phyloP scores from a whole-genome alignment of 2,329 filamentous ascomycete genomes.

The Neonectria hederae region DNA sequence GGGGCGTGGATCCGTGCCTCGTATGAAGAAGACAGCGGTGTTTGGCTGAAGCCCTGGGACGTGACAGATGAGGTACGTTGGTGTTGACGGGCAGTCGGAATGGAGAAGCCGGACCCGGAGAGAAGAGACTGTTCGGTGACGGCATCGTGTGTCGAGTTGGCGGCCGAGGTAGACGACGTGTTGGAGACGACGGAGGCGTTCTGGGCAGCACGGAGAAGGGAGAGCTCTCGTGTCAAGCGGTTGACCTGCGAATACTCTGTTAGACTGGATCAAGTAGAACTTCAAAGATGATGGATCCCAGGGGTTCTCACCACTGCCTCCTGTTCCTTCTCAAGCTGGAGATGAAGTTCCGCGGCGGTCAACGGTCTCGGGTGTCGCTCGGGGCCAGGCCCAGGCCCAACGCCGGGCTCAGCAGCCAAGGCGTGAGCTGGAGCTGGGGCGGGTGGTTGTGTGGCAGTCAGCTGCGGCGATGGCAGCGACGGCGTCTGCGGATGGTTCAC shows the following conservation, averaged over 20 bases:
- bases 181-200: constrained; percentile 74
- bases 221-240: constrained; percentile 88
- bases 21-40: constrained; percentile 48
- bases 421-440: constrained; percentile 34
- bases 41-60: constrained; percentile 59
- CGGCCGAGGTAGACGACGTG: constrained; percentile 68
- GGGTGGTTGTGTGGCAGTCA: constrained; percentile 44
- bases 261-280: neutral
- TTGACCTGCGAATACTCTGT: constrained; percentile 72
- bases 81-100: constrained; percentile 64
- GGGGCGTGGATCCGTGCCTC: constrained; percentile 55
- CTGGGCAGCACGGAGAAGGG: constrained; percentile 77
- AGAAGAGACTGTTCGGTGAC: constrained; percentile 62
- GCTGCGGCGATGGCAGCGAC: constrained; percentile 43
- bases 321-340: constrained; percentile 93
- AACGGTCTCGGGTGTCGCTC: constrained; percentile 87
- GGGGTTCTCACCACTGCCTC: constrained; percentile 78
- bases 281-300: neutral
- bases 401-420: constrained; percentile 52
- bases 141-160: constrained; percentile 60
- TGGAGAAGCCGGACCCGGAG: constrained; percentile 66
- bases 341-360: constrained; percentile 88
- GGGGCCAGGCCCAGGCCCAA: constrained; percentile 72
- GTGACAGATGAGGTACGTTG: constrained; percentile 68
- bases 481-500: constrained; percentile 54